A percentile compares a stretch with the other conserved stretches of the same genome.
These are phyloP conservation scores for Stentor coeruleus DNA, from an alignment of 73 alveolate genomes.

Conservation along the genomic window DNA sequence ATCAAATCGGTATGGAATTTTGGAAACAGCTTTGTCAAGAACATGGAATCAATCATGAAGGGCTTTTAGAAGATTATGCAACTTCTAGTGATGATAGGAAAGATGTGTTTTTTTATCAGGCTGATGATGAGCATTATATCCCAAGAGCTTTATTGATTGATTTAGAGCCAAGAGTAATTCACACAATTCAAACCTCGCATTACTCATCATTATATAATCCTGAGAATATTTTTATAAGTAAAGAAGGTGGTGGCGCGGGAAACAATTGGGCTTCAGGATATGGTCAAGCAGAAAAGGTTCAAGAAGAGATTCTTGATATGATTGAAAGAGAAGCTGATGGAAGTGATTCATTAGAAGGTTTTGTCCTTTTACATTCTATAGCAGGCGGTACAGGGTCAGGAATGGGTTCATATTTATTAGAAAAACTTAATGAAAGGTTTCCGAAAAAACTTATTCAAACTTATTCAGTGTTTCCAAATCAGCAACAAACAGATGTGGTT, in stretches of 20 bases:
- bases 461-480: constrained; percentile 88
- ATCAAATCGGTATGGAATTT: constrained; percentile 98
- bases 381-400: constrained; percentile 99
- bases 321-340: constrained; percentile 99
- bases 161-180: constrained; percentile 96
- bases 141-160: constrained; percentile 95
- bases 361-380: constrained; percentile 50
- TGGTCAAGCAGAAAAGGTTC: constrained; percentile 87
- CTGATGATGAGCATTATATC: constrained; percentile 99
- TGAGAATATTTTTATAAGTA: constrained; percentile 88
- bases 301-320: constrained; percentile 97
- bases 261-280: constrained; percentile 99
- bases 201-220: constrained; percentile 92
- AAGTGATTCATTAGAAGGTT: constrained; percentile 93
- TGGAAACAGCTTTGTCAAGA: constrained; percentile 98
- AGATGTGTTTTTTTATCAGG: constrained; percentile 99
- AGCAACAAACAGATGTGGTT: constrained; percentile 83
- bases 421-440: constrained; percentile 90
- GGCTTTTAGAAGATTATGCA: constrained; percentile 86
- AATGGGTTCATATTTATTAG: constrained; percentile 96
- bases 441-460: constrained; percentile 44
- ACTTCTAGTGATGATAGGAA: constrained; percentile 92
- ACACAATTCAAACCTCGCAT: constrained; percentile 64
- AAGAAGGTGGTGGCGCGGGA: constrained; percentile 99
- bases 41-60: constrained; percentile 98